These are phyloP conservation scores for Inga oerstediana DNA, from an alignment of 306 rosid genomes.

Conservation along the genomic window DNA sequence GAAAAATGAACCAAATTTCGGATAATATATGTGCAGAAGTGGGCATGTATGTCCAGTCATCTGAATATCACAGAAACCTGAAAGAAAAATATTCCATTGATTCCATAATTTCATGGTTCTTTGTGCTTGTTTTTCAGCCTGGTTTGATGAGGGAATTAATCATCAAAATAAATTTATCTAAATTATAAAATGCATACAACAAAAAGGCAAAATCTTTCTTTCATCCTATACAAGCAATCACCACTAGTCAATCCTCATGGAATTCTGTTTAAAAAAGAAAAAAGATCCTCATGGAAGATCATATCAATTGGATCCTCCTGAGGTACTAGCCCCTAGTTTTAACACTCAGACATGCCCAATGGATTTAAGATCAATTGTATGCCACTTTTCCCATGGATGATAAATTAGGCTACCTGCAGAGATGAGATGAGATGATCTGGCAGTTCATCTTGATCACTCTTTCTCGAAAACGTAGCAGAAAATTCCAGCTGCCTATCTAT, in stretches of 20 bases:
- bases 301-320: conserved; percentile 28
- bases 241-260: conserved; percentile 33
- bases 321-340: conserved; percentile 32
- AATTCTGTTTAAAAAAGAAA: no score
- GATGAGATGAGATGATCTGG: conserved; percentile 27
- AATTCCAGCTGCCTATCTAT: conserved; percentile 25
- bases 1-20: background rate
- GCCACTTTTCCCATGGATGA: conserved; percentile 11
- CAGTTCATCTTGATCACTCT: conserved; percentile 1
- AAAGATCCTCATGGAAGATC: conserved; percentile 25
- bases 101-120: background rate
- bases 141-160: conserved; percentile 19
- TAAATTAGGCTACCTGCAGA: conserved; percentile 11
- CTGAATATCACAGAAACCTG: background rate
- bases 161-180: conserved; percentile 23
- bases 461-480: conserved; percentile 15
- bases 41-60: background rate
- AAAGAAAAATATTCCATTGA: background rate
- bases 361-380: conserved; percentile 15
- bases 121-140: background rate
- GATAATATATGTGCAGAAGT: background rate
- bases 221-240: conserved; percentile 50
- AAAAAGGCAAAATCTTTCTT: conserved; percentile 38
- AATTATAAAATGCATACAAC: conserved; percentile 14
- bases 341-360: conserved; percentile 29